Evolutionary conservation across 441 rosid species (phyloP), one percentile per base, ranked within the genome.

Genomic region (Arabidopsis lyrata): DNA sequence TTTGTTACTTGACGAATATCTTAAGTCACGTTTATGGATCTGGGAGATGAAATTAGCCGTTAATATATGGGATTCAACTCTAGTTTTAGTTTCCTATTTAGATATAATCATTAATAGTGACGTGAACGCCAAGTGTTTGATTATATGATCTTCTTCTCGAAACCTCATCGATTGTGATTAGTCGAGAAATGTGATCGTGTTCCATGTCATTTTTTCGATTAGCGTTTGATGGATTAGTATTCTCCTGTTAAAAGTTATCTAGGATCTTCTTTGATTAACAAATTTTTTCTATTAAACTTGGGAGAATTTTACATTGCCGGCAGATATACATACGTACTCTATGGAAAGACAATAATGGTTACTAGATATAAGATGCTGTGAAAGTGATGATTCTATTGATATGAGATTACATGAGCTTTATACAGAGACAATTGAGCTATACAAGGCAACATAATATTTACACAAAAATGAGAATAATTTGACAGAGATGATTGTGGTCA

Each of bases 281-380:
- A 10, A 2, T 5, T 29, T 63, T 34, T 7, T 16, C 3, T 24
- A 15, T 3, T 0, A 45, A 53, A 8, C 12, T 55, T 1, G 59
- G 18, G 27, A 5, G 14, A 36, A 53, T 24, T 53, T 24, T 62
- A 52, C 58, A 76, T 44, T 41, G 54, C 64, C 44, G 56, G 20
- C 44, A 59, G 56, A 58, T 66, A 49, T 75, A 34, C 68, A 54
- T 11, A 39, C 10, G 20, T 13, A 55, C 47, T 36, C 59, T 35
- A 22, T 55, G 41, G 24, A 53, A 64, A 45, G 32, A 41, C 66
- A 20, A 18, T 39, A 58, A 29, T 71, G 14, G 27, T 57, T 32
- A 52, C 29, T n/a, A n/a, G n/a, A 20, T 20, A 20, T 20, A 20
- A 20, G 20, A 20, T 20, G 20, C 1, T 20, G 20, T 20, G 20